A percentile compares a stretch with the other conserved stretches of the same genome.
phyloP scores from a whole-genome alignment of 225 moss, liverwort and hornwort genomes.

The Antitrichia curtipendula region DNA sequence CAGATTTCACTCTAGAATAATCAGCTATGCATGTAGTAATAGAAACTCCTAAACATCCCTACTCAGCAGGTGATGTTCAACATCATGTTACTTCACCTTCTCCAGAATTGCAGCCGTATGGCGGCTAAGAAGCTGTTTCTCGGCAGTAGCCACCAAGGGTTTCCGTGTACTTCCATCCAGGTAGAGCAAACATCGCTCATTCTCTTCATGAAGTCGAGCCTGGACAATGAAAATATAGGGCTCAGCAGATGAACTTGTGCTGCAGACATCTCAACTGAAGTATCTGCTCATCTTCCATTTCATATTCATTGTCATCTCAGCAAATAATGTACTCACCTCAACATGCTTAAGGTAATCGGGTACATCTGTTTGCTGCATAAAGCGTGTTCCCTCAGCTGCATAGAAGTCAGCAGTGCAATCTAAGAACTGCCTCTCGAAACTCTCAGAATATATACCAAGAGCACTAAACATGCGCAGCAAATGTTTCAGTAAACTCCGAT shows the following conservation, averaged over 20 bases:
- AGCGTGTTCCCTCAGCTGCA: slow-evolving; percentile 90
- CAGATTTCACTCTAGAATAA: not conserved
- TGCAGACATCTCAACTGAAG: not conserved
- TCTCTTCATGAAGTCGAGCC: slow-evolving; percentile 85
- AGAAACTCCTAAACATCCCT: not conserved
- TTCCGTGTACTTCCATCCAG: slow-evolving; percentile 91
- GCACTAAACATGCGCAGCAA: slow-evolving; percentile 94
- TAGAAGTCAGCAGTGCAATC: slow-evolving; percentile 93
- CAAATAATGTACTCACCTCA: slow-evolving; percentile 36
- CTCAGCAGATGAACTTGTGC: not conserved
- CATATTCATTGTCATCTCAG: not conserved
- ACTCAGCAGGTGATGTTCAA: not conserved
- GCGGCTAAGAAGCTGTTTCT: slow-evolving; percentile 92
- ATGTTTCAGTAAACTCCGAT: slow-evolving; percentile 95
- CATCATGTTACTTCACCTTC: slow-evolving; percentile 32
- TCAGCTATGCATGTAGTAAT: not conserved
- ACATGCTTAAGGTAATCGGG: slow-evolving; percentile 97
- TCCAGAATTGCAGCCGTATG: slow-evolving; percentile 83
- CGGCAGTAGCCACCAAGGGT: slow-evolving; percentile 74
- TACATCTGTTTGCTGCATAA: slow-evolving; percentile 98
- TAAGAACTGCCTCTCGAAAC: slow-evolving; percentile 92
- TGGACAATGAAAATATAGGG: slow-evolving; percentile 1
- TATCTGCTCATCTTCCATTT: not conserved
- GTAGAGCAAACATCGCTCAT: slow-evolving; percentile 88
- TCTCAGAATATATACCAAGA: slow-evolving; percentile 89